phyloP scores from a whole-genome alignment of 257 asterid genomes.

The Nicotiana tabacum region DNA sequence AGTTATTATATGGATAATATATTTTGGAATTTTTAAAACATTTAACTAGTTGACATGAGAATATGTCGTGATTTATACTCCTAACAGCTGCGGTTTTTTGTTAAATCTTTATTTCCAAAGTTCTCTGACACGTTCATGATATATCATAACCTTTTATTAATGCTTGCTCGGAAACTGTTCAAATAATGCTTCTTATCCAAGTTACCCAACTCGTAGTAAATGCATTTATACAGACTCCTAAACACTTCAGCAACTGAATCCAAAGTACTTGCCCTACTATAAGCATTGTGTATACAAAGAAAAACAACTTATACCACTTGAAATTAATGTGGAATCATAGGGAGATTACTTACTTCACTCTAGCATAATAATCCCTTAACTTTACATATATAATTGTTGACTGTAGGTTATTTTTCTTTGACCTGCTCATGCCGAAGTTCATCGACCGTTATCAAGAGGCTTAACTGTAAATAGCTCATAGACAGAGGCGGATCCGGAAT shows the following conservation, averaged over 20 bases:
- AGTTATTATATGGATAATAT: background rate
- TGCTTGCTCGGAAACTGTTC: background rate
- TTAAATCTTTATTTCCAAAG: background rate
- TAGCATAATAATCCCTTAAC: no score
- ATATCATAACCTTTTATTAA: background rate
- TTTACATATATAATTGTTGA: no score
- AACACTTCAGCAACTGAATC: background rate
- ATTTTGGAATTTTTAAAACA: background rate
- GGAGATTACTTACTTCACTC: no score
- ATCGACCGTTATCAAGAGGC: no score
- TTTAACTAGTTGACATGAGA: background rate
- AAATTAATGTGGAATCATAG: no score
- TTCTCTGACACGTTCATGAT: background rate
- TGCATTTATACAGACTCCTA: background rate
- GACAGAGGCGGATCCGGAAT: no score
- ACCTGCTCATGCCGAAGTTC: no score
- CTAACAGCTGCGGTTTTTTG: background rate
- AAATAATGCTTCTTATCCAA: background rate
- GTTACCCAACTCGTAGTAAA: background rate
- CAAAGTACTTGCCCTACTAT: no score
- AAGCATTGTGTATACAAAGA: no score
- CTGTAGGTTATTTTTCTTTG: no score
- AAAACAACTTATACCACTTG: no score
- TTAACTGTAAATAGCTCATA: no score
- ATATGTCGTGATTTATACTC: conserved; percentile 3